Base-by-base conservation (phyloP, 1,139 yeast genomes). In the Scheffersomyces cryptocercus region DNA sequence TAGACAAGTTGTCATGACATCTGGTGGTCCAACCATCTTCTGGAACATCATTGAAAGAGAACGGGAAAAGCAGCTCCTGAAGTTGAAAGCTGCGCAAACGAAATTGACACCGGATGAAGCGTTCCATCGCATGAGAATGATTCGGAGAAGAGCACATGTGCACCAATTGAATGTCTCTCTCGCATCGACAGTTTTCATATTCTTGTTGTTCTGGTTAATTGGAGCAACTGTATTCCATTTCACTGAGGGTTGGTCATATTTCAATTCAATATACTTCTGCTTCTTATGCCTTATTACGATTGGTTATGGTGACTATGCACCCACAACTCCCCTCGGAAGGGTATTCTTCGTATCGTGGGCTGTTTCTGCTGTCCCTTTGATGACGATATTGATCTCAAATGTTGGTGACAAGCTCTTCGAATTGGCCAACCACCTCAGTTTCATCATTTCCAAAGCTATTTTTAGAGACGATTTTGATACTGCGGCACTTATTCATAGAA, bases 231-330 rank as follows among this genome's bases (percentile, higher is more conserved):
- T 82, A 0, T 86, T 88, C 56, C 67, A 69, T 35, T 67, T 62
- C 35, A 67, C 77, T 24, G 95, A 87, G 55, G 62, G 61, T 2
- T 88, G 96, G 96, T 50, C 75, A 3, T 89, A 84, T 59, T 85
- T 85, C 52, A 70, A 82, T 45, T 75, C 82, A 1, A 71, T 86
- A 10, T 89, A 89, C 64, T 88, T 88, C 57, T 81, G 91, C 48
- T 81, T 85, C 49, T 67, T 87, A 42, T 83, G 93, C 55, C 75
- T 89, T 45, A 65, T 88, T 26, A 88, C 96, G 0, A 85, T 89
- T 45, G 96, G 97, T 0, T 88, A 86, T 62, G 97, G 97, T 28
- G 91, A 85, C 54, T 83, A 68, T 54, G 72, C 82, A 0, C 95
- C 96, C 0, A 48, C 45, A 3, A 62, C 84, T 0, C 65, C 82